These are phyloP conservation scores for Colletotrichum aenigma DNA, from an alignment of 2,329 filamentous ascomycete genomes.

Conservation along the genomic window DNA sequence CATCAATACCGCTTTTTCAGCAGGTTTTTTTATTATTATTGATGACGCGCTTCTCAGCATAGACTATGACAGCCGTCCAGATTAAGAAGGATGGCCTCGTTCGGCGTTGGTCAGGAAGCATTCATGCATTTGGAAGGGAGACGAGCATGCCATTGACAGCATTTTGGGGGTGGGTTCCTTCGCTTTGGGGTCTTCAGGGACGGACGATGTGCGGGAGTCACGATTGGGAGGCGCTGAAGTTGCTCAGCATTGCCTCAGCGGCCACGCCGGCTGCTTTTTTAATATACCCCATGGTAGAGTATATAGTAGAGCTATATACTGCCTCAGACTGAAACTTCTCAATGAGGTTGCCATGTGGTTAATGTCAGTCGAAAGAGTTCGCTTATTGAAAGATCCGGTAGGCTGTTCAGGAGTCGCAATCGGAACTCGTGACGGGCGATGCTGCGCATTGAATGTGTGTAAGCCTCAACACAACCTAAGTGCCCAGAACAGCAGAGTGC, in stretches of 20 bases:
- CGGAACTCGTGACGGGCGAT: no score
- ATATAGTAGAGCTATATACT: conserved; percentile 12
- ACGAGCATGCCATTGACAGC: conserved; percentile 16
- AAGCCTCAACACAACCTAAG: background rate
- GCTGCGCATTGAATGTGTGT: background rate
- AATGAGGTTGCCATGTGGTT: no score
- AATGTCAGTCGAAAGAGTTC: background rate
- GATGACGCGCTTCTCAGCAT: background rate
- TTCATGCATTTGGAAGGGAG: conserved; percentile 18
- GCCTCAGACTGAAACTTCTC: background rate
- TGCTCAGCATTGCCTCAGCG: background rate
- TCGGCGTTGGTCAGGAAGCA: conserved; percentile 21
- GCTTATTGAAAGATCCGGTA: background rate
- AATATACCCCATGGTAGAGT: conserved; percentile 19
- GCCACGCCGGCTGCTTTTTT: background rate
- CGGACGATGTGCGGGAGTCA: background rate
- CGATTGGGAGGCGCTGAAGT: background rate
- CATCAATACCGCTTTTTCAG: background rate
- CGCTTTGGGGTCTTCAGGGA: background rate
- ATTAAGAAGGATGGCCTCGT: background rate
- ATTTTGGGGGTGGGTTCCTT: background rate
- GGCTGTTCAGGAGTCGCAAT: no score
- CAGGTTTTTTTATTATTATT: background rate
- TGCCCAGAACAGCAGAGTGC: background rate
- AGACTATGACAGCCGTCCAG: background rate